phyloP scores from a whole-genome alignment of 306 rosid genomes.

The Albizia julibrissin region DNA sequence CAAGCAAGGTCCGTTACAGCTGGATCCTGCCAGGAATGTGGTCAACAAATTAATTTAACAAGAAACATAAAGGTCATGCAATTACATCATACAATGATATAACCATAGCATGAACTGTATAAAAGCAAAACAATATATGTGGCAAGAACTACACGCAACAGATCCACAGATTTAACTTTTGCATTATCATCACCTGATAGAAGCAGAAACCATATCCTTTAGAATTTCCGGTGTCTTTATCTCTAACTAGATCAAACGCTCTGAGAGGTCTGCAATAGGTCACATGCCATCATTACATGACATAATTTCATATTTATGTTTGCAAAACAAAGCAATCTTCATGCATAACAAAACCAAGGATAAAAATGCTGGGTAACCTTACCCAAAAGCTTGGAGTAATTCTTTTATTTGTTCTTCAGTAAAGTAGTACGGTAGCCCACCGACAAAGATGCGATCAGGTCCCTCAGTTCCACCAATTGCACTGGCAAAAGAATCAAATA shows the following conservation, averaged over 20 bases:
- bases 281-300: constrained; percentile 29
- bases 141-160: constrained; percentile 20
- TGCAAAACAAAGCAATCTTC: constrained; percentile 9
- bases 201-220: constrained; percentile 86
- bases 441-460: constrained; percentile 82
- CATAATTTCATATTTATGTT: constrained; percentile 15
- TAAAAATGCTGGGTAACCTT: constrained; percentile 20
- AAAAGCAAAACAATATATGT: constrained; percentile 1
- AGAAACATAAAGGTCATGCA: constrained; percentile 9
- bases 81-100: constrained; percentile 1
- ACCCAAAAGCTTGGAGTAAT: constrained; percentile 81
- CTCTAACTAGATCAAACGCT: constrained; percentile 75
- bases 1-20: constrained; percentile 80
- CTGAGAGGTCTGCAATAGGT: constrained; percentile 66
- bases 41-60: constrained; percentile 28
- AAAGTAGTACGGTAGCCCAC: constrained; percentile 83
- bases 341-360: constrained; percentile 7
- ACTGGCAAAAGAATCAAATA: constrained; percentile 42
- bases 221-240: constrained; percentile 83
- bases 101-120: constrained; percentile 6
- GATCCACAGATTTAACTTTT: constrained; percentile 23
- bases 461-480: constrained; percentile 71
- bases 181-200: constrained; percentile 60
- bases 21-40: constrained; percentile 60
- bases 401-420: constrained; percentile 75